Evolutionary conservation across 495 filamentous ascomycete genomes (phyloP).

Genomic region (Elasticomyces elasticus): DNA sequence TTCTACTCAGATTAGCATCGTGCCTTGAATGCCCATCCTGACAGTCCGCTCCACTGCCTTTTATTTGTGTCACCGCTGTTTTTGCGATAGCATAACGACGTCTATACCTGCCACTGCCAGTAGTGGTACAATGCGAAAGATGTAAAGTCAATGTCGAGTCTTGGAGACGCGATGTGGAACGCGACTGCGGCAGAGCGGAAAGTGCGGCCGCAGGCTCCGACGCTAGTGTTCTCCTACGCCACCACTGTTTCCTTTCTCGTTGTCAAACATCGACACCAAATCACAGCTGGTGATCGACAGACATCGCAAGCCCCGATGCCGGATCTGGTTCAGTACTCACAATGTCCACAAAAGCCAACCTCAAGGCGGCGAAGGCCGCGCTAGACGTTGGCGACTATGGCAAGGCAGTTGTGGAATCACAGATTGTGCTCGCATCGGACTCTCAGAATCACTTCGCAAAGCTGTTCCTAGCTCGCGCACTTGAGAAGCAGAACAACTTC

Average conservation of each 20-base stretch:
- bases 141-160: not conserved
- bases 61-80: not conserved
- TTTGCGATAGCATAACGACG: not conserved
- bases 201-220: not conserved
- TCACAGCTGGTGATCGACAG: too few species aligned
- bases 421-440: constrained; percentile 58
- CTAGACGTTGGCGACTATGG: constrained; percentile 73
- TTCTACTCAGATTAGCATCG: constrained; percentile 5
- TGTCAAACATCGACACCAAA: too few species aligned
- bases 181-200: not conserved
- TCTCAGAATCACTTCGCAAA: constrained; percentile 75
- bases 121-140: not conserved
- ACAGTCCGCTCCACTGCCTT: constrained; percentile 16
- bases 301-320: not conserved
- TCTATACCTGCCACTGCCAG: not conserved
- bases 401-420: constrained; percentile 56
- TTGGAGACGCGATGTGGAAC: not conserved
- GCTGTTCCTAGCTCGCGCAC: constrained; percentile 70
- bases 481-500: constrained; percentile 60
- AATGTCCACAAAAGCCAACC: constrained; percentile 53
- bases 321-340: not conserved
- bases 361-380: constrained; percentile 74
- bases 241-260: too few species aligned
- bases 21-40: constrained; percentile 67
- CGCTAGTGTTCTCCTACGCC: not conserved